Evolutionary conservation across 2,329 filamentous ascomycete genomes (phyloP).

Genomic region (Alternaria rosae): DNA sequence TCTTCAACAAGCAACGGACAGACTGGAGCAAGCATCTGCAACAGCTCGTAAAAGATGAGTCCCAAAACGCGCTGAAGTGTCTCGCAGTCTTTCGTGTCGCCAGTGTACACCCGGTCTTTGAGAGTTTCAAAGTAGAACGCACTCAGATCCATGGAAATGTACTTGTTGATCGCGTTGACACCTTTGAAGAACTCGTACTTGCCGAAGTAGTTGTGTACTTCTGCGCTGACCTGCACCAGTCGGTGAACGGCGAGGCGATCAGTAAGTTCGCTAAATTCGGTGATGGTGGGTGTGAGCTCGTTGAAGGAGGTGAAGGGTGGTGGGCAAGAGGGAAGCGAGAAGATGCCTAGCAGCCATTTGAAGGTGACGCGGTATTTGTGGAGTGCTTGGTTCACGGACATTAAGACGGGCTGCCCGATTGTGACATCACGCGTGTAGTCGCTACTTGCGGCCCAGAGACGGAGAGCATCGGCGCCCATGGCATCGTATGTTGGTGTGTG

Average conservation of each 20-base stretch:
- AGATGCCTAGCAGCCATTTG: slow-evolving; percentile 84
- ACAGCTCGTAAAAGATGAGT: slow-evolving; percentile 72
- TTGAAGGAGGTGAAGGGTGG: slow-evolving; percentile 37
- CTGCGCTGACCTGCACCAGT: slow-evolving; percentile 69
- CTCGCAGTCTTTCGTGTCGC: slow-evolving; percentile 68
- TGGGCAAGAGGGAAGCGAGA: slow-evolving; percentile 53
- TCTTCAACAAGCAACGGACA: slow-evolving; percentile 87
- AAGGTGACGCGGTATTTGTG: slow-evolving; percentile 89
- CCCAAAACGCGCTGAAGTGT: slow-evolving; percentile 65
- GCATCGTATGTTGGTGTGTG: slow-evolving; percentile 64
- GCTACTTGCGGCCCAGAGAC: slow-evolving; percentile 89
- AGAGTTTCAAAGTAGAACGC: slow-evolving; percentile 92
- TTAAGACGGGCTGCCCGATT: slow-evolving; percentile 79
- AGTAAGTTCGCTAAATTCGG: slow-evolving; percentile 27
- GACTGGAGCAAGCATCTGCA: slow-evolving; percentile 81
- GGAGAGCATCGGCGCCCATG: slow-evolving; percentile 84
- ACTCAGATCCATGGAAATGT: slow-evolving; percentile 83
- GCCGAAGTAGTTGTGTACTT: slow-evolving; percentile 70
- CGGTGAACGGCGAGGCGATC: slow-evolving; percentile 77
- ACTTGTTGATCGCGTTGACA: slow-evolving; percentile 75
- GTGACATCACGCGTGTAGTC: slow-evolving; percentile 91
- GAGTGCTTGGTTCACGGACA: slow-evolving; percentile 76
- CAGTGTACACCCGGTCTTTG: slow-evolving; percentile 92
- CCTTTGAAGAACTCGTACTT: slow-evolving; percentile 85
- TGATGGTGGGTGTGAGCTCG: slow-evolving; percentile 15